These are phyloP conservation scores for Spatholobus suberectus DNA, from an alignment of 306 rosid species.

Conservation along the genomic window DNA sequence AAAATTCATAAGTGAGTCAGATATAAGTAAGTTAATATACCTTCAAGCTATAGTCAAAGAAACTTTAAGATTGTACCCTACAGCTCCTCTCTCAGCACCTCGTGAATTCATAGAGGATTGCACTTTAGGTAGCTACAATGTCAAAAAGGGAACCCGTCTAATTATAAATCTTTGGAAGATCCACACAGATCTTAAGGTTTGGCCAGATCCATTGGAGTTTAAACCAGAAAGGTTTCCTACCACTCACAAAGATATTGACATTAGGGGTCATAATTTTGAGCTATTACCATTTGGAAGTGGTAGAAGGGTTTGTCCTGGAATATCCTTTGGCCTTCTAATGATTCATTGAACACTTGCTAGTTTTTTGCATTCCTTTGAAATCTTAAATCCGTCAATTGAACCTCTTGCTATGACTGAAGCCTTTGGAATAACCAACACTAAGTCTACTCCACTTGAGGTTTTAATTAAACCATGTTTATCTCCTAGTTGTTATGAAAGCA, in stretches of 20 bases:
- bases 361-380: too few relatives aligned
- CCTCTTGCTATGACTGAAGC: too few relatives aligned
- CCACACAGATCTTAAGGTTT: constrained; percentile 2
- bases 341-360: too few relatives aligned
- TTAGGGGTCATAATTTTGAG: constrained; percentile 35
- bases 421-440: too few relatives aligned
- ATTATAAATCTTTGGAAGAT: constrained; percentile 33
- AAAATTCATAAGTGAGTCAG: background rate
- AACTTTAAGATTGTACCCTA: too few relatives aligned
- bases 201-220: constrained; percentile 34
- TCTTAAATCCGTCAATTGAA: too few relatives aligned
- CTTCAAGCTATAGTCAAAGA: constrained; percentile 41
- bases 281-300: constrained; percentile 47
- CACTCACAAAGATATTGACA: constrained; percentile 37
- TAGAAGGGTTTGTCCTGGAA: constrained; percentile 36
- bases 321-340: too few relatives aligned
- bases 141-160: constrained; percentile 35
- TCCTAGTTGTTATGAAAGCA: too few relatives aligned
- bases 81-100: background rate
- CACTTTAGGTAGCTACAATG: background rate
- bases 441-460: too few relatives aligned
- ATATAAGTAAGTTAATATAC: constrained; percentile 18
- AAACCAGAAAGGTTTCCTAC: constrained; percentile 46
- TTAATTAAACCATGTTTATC: too few relatives aligned
- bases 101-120: constrained; percentile 22